A percentile compares a stretch with the other conserved stretches of the same genome.
These are phyloP conservation scores for Alternaria consortialis DNA, from an alignment of 2,329 filamentous ascomycete genomes.

Conservation along the genomic window DNA sequence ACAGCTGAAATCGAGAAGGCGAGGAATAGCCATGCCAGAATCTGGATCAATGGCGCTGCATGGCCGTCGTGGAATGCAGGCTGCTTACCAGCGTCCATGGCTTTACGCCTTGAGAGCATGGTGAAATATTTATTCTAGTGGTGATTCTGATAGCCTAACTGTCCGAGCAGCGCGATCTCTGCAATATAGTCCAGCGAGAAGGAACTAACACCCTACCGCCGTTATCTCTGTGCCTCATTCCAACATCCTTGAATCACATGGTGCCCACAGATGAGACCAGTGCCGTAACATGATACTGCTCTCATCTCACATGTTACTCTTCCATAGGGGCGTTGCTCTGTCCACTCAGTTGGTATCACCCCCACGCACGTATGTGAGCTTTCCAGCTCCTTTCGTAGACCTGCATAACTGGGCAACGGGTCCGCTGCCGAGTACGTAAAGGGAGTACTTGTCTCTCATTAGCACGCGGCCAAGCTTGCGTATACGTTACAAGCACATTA, in stretches of 20 bases:
- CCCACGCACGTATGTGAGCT: background rate
- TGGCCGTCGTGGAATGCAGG: constrained; percentile 5
- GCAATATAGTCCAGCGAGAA: background rate
- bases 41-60: constrained; percentile 16
- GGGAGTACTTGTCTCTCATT: background rate
- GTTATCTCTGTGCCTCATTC: constrained; percentile 6
- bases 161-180: background rate
- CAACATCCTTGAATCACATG: background rate
- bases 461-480: background rate
- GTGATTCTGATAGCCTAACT: too few species aligned
- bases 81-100: background rate
- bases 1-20: constrained; percentile 10
- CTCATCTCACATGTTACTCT: background rate
- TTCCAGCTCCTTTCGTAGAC: background rate
- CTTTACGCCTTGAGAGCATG: background rate
- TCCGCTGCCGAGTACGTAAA: background rate
- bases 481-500: background rate
- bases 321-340: background rate
- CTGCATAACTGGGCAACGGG: background rate
- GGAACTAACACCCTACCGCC: background rate
- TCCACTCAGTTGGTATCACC: background rate
- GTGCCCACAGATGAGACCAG: background rate
- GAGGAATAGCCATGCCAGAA: constrained; percentile 16
- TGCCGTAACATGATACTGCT: too few species aligned
- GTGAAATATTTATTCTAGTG: background rate